Conservation (phyloP, 2,329 filamentous ascomycete genomes). For the Clathrospora elynae region DNA sequence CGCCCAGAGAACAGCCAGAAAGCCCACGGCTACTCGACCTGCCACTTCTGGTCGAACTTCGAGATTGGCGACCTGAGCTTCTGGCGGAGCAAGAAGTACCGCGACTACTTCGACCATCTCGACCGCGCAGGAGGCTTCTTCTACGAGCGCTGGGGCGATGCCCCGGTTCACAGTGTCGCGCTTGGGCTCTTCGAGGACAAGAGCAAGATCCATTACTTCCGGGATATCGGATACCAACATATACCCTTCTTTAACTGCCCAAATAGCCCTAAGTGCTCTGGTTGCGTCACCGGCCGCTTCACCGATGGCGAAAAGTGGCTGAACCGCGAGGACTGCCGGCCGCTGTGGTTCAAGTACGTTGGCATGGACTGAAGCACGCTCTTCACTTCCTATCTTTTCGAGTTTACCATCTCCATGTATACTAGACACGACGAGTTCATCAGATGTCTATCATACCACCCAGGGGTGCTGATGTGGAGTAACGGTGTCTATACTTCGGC, state of each 20-base stretch:
- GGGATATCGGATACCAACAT: slow-evolving; percentile 97
- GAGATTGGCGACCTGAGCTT: slow-evolving; percentile 94
- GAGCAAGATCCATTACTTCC: slow-evolving; percentile 96
- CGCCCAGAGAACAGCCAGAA: slow-evolving; percentile 79
- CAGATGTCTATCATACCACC: too few species aligned
- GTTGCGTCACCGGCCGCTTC: slow-evolving; percentile 83
- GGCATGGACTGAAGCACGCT: slow-evolving; percentile 71
- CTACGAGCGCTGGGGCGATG: slow-evolving; percentile 98
- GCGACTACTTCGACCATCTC: slow-evolving; percentile 94
- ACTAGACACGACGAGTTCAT: too few species aligned
- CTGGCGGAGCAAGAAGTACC: slow-evolving; percentile 87
- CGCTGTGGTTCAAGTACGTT: slow-evolving; percentile 96
- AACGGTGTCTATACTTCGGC: too few species aligned
- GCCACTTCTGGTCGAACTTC: slow-evolving; percentile 99
- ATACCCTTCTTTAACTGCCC: slow-evolving; percentile 99
- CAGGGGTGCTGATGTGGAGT: too few species aligned
- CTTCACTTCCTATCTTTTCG: too few species aligned
- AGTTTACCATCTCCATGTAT: too few species aligned
- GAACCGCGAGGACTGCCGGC: slow-evolving; percentile 88
- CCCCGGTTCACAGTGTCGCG: slow-evolving; percentile 93
- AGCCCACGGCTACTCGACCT: slow-evolving; percentile 94
- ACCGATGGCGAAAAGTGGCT: slow-evolving; percentile 88
- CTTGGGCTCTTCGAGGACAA: slow-evolving; percentile 90
- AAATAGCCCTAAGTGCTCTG: slow-evolving; percentile 90
- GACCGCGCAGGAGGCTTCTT: slow-evolving; percentile 96